Percentiles rank a stretch among this genome's conserved stretches.
Conservation (phyloP, 805 yeast species). For the Saccharomyces kudriavzevii region DNA sequence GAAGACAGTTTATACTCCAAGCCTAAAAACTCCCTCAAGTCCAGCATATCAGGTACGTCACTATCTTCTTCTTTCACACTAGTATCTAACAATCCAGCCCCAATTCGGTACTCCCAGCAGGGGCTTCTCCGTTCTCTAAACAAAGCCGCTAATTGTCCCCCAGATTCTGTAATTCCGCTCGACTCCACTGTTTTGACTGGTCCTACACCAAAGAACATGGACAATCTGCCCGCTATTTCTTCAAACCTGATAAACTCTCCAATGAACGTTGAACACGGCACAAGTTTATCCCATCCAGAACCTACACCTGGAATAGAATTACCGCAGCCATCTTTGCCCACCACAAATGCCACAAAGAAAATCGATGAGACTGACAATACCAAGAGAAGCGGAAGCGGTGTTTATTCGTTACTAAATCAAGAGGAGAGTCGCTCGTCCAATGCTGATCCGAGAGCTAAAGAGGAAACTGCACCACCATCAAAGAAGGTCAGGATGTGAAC, state of each 20-base stretch:
- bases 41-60: background rate
- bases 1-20: background rate
- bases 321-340: background rate
- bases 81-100: background rate
- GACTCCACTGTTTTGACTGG: background rate
- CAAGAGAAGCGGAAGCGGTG: slow-evolving; percentile 9
- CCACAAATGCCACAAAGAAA: background rate
- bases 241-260: background rate
- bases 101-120: background rate
- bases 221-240: background rate
- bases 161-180: background rate
- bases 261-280: background rate
- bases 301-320: background rate
- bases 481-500: background rate
- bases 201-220: background rate
- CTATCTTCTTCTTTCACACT: background rate
- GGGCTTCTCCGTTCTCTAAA: background rate
- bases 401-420: slow-evolving; percentile 14
- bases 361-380: background rate
- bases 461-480: background rate
- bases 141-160: background rate
- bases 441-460: background rate
- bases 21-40: background rate
- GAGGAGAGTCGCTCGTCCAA: slow-evolving; percentile 1
- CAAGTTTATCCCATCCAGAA: background rate